These are phyloP conservation scores for Schoenoplectus tabernaemontani DNA, from an alignment of 202 grass and related monocot genomes.

Conservation along the genomic window DNA sequence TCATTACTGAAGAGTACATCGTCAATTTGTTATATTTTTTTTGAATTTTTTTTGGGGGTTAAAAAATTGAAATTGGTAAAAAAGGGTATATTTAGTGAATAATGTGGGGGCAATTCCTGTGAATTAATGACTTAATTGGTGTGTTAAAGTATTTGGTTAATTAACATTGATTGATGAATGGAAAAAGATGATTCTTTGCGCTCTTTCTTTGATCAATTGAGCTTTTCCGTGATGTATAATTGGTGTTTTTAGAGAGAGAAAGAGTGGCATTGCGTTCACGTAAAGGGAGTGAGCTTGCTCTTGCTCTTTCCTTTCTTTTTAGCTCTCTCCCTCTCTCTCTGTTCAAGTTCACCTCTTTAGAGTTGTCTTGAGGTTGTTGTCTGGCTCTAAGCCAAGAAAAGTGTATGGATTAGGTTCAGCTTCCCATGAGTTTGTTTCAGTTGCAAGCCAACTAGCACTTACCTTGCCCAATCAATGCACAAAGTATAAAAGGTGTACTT, in stretches of 20 bases:
- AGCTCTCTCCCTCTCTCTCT: not conserved
- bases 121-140: not conserved
- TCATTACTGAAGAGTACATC: conserved; percentile 48
- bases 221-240: conserved; percentile 19
- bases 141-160: conserved; percentile 24
- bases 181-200: conserved; percentile 8
- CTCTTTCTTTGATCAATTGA: conserved; percentile 10
- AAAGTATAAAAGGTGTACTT: conserved; percentile 20
- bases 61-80: conserved; percentile 24
- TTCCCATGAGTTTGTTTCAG: conserved; percentile 25
- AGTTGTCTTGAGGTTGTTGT: conserved; percentile 15
- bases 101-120: conserved; percentile 4
- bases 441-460: conserved; percentile 22
- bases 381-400: conserved; percentile 20
- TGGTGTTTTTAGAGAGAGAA: conserved; percentile 19
- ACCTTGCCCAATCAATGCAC: conserved; percentile 24
- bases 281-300: conserved; percentile 26
- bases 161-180: conserved; percentile 20
- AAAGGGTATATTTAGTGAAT: conserved; percentile 13
- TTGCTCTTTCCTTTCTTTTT: not conserved
- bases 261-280: conserved; percentile 25
- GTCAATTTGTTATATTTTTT: conserved; percentile 30
- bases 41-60: not conserved
- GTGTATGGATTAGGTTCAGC: conserved; percentile 20
- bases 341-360: conserved; percentile 16